Evolutionary conservation across 768 basidiomycete species (phyloP), one percentile per base, ranked within the genome.

Genomic region (Lentinula aciculospora): DNA sequence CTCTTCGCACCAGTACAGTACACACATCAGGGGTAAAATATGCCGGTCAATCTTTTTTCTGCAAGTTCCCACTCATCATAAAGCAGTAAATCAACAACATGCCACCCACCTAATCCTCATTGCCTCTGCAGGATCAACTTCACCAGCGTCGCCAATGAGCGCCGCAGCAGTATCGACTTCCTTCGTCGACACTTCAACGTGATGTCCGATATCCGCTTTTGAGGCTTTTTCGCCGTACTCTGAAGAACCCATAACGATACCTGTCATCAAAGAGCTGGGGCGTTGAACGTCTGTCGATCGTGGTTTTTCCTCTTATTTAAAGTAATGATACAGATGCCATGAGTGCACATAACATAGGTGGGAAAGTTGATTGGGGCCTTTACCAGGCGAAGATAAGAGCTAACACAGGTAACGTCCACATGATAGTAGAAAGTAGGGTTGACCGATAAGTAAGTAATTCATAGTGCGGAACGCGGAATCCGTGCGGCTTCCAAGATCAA

Each of bases 21-120:
- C 77, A 59, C 78, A 80, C 80, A 81, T 82, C 63, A 82, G 64
- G 31, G 81, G 81, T 23, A 81, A 63, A 15, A 81, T 76, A 59
- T 81, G 74, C 63, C 67, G 64, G 66, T 81, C 80, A 36, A 82
- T 80, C 62, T 81, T 81, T 64, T 62, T 71, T 56, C 71, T 67
- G 50, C 27, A 37, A n/a, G 3, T 7, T 15, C 7, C 28, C 4
- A 34, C 9, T 51, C 29, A 27, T 15, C 21, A 19, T 34, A 27
- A 17, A 45, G 39, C n/a, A 19, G 17, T 27, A 2, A 10, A 32
- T 45, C 29, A 36, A 21, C n/a, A 36, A 15, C 2, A 9, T 19
- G 13, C 21, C 34, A 58, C 59, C n/a, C 47, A 72, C 75, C 79
- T 69, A 54, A 81, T 66, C 48, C 76, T 68, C 25, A 57, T 23